Evolutionary conservation across 176 grass and related monocot species (phyloP), one percentile per base, ranked within the genome.

Genomic region (Lolium perenne): DNA sequence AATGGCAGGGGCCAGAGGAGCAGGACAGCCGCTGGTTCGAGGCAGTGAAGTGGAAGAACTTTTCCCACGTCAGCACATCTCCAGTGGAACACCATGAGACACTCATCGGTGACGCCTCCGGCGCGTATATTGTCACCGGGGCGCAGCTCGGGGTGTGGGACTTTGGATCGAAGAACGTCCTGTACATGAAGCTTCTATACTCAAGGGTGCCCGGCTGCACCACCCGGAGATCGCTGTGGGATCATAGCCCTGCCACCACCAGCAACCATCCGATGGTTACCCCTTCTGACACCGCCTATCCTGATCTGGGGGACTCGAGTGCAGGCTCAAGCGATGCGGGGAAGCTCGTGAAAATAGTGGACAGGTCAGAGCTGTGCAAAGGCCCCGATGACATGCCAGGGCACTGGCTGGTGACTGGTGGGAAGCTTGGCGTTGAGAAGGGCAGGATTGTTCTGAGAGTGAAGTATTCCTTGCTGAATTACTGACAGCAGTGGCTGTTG

Each of bases 1-100:
- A 87, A 76, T 94, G 92, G 92, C 89, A 83, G 13, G 87, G 85
- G 12, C 90, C 93, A 2, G 90, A 94, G 77, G 93, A 94, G 81
- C 90, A 94, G 78, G 93, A 94, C 32, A 90, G 87, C 71, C 87
- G 87, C 10, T 94, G 93, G 93, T 94, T 92, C 40, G 93, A 94
- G 78, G 81, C 93, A 51, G 87, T 92, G 13, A 92, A 92, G 71
- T 92, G 90, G 93, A 92, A 88, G 60, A 94, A 90, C 57, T 94
- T 92, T 62, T 91, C 90, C 32, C 93, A 92, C 21, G 78, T 94
- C 77, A 86, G 84, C 57, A 94, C 92, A 21, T 81, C 92, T 11
- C 92, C 92, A 23, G 85, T 94, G 4, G 87, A 94, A 58, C 71
- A 86, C 61, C 38, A 74, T 8, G 92, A 92, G 70, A 79, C 78